These are phyloP conservation scores for Neohortaea acidophila DNA, from an alignment of 495 filamentous ascomycete genomes.

Conservation along the genomic window DNA sequence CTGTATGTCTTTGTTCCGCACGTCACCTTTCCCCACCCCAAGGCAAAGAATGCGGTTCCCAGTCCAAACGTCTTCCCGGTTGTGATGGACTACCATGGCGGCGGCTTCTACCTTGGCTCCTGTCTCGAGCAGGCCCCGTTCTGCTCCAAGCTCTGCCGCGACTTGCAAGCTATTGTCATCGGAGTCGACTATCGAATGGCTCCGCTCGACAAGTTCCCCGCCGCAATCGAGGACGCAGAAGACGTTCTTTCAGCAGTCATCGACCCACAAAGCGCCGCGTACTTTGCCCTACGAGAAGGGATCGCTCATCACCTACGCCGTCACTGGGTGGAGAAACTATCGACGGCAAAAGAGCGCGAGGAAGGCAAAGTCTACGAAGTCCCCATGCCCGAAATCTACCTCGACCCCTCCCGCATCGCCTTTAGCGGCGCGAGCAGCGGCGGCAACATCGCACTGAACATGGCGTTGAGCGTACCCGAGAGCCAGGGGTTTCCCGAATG, in stretches of 20 bases:
- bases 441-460: constrained; percentile 26
- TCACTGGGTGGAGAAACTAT: constrained; percentile 8
- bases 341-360: constrained; percentile 6
- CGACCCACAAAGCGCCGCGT: constrained; percentile 1
- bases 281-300: constrained; percentile 1
- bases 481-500: constrained; percentile 9
- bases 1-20: constrained; percentile 13
- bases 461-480: constrained; percentile 18
- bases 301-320: constrained; percentile 6
- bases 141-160: constrained; percentile 12
- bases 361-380: constrained; percentile 5
- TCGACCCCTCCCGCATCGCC: constrained; percentile 21
- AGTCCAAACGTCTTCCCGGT: constrained; percentile 12
- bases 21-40: constrained; percentile 6
- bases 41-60: constrained; percentile 2
- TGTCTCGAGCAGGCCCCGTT: constrained; percentile 15
- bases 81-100: constrained; percentile 17
- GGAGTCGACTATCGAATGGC: constrained; percentile 23
- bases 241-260: constrained; percentile 25
- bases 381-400: constrained; percentile 12
- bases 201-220: constrained; percentile 35
- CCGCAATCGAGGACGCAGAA: constrained; percentile 34
- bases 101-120: constrained; percentile 16
- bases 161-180: constrained; percentile 10
- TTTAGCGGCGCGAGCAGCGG: constrained; percentile 26